Evolutionary conservation across 2,329 filamentous ascomycete species (phyloP).

Genomic region (Ceratocystis colombiana): DNA sequence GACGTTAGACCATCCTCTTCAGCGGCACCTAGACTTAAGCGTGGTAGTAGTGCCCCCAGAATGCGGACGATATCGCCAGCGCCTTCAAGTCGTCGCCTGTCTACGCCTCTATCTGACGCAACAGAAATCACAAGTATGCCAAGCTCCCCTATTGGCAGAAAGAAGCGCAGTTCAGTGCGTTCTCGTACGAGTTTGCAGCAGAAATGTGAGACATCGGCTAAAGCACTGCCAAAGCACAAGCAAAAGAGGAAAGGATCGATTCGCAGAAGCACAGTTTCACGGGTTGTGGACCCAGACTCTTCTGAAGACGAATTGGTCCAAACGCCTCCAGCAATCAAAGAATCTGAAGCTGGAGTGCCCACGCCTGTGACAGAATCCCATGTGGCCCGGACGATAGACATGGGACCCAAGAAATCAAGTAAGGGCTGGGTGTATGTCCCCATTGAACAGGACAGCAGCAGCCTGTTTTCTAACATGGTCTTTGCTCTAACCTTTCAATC

Average conservation of each 20-base stretch:
- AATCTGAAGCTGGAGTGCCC: neutral
- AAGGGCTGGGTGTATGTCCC: constrained; percentile 25
- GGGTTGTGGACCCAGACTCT: constrained; percentile 7
- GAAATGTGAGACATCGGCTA: neutral
- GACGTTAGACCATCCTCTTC: neutral
- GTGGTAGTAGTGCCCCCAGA: neutral
- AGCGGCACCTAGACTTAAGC: neutral
- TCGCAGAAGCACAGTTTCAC: constrained; percentile 12
- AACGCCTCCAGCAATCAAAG: constrained; percentile 6
- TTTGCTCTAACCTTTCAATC: constrained; percentile 71
- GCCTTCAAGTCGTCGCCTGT: neutral
- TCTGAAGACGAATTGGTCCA: constrained; percentile 20
- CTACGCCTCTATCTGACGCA: constrained; percentile 13
- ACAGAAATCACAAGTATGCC: neutral
- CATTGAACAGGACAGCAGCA: constrained; percentile 23
- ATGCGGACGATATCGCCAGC: constrained; percentile 1
- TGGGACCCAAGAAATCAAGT: neutral
- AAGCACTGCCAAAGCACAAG: neutral
- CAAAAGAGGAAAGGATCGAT: neutral
- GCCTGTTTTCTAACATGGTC: constrained; percentile 67
- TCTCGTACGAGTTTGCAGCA: neutral
- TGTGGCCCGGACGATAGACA: neutral
- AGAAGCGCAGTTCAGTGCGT: neutral
- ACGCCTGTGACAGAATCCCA: constrained; percentile 1
- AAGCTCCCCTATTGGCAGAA: constrained; percentile 2